Evolutionary conservation across 768 basidiomycete genomes (phyloP).

Genomic region (Cyclocybe aegerita): DNA sequence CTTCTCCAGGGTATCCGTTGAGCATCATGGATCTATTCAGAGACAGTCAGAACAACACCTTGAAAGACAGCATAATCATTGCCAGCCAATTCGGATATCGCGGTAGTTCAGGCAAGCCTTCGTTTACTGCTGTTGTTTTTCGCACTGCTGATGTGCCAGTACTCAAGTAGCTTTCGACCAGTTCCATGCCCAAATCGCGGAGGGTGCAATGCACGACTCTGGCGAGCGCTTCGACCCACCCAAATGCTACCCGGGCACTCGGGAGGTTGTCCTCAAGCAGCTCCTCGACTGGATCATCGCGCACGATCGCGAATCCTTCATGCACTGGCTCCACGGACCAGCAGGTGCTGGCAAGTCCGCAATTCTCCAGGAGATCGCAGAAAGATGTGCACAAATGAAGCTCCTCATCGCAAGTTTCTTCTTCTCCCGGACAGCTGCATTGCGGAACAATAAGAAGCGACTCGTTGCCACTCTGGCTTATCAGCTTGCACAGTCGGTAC

Average conservation of each 20-base stretch:
- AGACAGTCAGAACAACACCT: too few species aligned
- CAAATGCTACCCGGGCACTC: conserved; percentile 11
- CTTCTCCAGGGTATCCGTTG: too few species aligned
- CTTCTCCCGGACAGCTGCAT: not conserved
- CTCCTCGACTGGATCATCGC: not conserved
- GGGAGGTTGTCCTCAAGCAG: conserved; percentile 1
- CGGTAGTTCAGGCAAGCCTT: too few species aligned
- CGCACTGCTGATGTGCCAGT: too few species aligned
- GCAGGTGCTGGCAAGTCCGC: conserved; percentile 5
- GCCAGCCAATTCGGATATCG: too few species aligned
- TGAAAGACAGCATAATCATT: too few species aligned
- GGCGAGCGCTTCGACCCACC: too few species aligned
- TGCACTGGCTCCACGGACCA: conserved; percentile 7
- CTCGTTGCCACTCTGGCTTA: conserved; percentile 4
- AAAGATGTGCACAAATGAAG: not conserved
- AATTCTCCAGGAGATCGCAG: not conserved
- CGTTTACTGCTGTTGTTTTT: too few species aligned
- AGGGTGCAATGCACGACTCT: conserved; percentile 10
- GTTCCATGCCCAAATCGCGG: too few species aligned
- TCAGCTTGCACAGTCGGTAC: conserved; percentile 1
- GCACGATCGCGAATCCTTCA: not conserved
- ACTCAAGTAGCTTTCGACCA: too few species aligned
- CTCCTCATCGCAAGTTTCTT: conserved; percentile 6
- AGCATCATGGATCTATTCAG: too few species aligned
- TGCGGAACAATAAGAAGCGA: not conserved